Base-by-base conservation (phyloP, 176 grass and related monocot species). In the Bromus sterilis region DNA sequence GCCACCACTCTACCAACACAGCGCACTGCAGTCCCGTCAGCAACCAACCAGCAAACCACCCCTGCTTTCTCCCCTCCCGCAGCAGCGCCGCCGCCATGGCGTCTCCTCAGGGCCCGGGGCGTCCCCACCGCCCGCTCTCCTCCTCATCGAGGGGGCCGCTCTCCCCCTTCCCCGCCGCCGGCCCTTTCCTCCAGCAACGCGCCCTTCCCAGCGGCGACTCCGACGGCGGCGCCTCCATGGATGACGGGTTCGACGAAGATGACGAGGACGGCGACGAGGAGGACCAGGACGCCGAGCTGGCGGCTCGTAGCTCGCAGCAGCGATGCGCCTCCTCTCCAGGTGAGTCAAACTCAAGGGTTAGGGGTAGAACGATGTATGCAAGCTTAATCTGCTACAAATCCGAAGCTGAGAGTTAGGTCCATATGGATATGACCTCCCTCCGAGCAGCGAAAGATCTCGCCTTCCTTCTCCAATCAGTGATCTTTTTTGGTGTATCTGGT, bases 201-300 rank as follows among this genome's bases (percentile, higher is more conserved):
- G 70, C 72, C 18, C 64, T 23, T 24, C 71, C 49, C 56, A 28
- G 42, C 24, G 68, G 40, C 48, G 33, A 85, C 36, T 68, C 76
- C 14, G 87, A 85, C 9, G 85, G 77, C 26, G 62, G 71, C 40
- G 73, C 33, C 30, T 79, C 35, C 0, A 39, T 30, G 32, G 83
- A 87, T n/a, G n/a, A n/a, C 3, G 91, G 84, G 33, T 79, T 57
- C 14, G 87, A 93, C 9, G 91, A 89, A 6, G 89, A 63, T 5
- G 80, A 77, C n/a, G 89, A 71, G 1, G 31, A 69, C 13, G 56
- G 66, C 0, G 66, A 72, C 7, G 83, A 77, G 1, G 87, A 85
- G 4, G 78, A 80, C 8, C 73, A 80, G 21, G 86, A 85, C 16
- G 40, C 75, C 14, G 81, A 82, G 71, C 36, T 60, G 71, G 13